These are phyloP conservation scores for Cladosporium sp. DNA, from an alignment of 2,329 filamentous ascomycete species.

Conservation along the genomic window DNA sequence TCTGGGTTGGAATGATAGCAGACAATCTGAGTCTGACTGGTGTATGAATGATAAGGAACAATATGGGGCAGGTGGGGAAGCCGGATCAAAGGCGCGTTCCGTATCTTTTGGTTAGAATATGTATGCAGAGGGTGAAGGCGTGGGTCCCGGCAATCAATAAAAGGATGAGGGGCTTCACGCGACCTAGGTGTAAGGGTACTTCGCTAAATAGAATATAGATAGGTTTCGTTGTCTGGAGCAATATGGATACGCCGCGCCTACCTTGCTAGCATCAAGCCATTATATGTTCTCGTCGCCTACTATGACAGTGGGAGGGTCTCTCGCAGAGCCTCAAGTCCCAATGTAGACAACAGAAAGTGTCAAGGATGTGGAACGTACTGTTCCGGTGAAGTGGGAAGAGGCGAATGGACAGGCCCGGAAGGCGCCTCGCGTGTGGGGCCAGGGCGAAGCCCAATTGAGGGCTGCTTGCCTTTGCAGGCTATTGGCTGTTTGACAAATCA, in stretches of 20 bases:
- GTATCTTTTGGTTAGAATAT: neutral
- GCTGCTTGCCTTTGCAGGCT: neutral
- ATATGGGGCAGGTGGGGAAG: neutral
- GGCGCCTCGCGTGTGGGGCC: neutral
- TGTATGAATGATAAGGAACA: neutral
- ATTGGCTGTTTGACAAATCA: neutral
- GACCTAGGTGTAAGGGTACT: neutral
- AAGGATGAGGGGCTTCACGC: neutral
- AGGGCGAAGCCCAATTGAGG: neutral
- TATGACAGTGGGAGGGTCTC: neutral
- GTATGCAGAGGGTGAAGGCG: neutral
- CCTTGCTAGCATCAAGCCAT: slow-evolving; percentile 13
- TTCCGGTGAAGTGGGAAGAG: slow-evolving; percentile 5
- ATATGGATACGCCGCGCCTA: slow-evolving; percentile 6
- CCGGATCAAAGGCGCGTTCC: neutral
- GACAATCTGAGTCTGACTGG: neutral
- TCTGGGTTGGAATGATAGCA: neutral
- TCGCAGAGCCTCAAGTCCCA: slow-evolving; percentile 15
- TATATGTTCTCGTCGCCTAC: slow-evolving; percentile 15
- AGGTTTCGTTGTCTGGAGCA: neutral
- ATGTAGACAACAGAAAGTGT: neutral
- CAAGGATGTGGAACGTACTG: neutral
- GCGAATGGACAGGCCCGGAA: neutral
- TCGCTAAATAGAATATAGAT: neutral
- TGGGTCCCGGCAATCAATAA: neutral